Evolutionary conservation across 805 yeast species (phyloP), one percentile per base, ranked within the genome.

Genomic region (Saccharomycopsis olivae): DNA sequence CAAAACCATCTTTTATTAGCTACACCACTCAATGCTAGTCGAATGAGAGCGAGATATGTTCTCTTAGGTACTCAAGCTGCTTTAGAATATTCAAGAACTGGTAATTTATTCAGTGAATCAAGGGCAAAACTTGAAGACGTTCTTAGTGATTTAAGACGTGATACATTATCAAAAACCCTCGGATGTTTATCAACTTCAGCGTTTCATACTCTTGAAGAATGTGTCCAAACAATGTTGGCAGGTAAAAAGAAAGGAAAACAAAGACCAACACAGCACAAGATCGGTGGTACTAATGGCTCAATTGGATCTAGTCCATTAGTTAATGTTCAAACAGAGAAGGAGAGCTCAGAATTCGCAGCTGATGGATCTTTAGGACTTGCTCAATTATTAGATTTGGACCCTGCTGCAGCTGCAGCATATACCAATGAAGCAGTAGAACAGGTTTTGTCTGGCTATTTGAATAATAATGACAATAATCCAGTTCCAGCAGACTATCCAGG

Each of bases 351-450:
- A 43, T 80, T 78, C 55, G 82, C 80, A n/a, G 85, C 85, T 2
- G 92, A 82, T 59, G 89, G 86, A 1, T 82, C 89, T 0, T 59
- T 81, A 30, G 89, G 89, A 1, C 59, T 82, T 40, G 86, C 83
- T 2, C 81, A 81, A 8, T 68, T 80, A 50, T 57, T 81, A 41
- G 80, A 73, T 39, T 62, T 67, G 52, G 67, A 61, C 29, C 25
- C 25, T 8, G 24, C 24, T 17, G 10, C 25, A 23, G 25, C 25
- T 10, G 10, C 6, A 8, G 10, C 10, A 8, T 6, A 10, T 8
- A 10, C 6, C 10, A 10, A 23, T 23, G 6, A 6, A 23, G 25
- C 10, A 23, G 25, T 23, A 8, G 10, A 23, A 23, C 10, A 6
- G 25, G 25, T 23, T 23, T 23, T 23, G 10, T 8, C 6, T 23